These are phyloP conservation scores for Penicillium bovifimosum DNA, from an alignment of 495 filamentous ascomycete genomes.

Conservation along the genomic window DNA sequence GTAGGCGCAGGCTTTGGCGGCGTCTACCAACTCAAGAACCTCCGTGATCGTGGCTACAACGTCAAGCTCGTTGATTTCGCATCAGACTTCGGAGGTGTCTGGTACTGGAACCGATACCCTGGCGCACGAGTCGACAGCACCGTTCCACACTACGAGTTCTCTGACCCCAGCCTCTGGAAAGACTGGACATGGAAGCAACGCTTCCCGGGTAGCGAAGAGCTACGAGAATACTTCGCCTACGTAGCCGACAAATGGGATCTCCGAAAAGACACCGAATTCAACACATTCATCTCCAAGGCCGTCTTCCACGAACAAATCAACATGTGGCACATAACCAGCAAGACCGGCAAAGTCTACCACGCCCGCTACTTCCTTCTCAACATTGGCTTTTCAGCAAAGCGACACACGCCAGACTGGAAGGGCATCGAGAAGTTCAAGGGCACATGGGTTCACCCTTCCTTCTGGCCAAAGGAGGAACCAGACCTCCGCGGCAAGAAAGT, in stretches of 20 bases:
- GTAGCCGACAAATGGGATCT: constrained; percentile 30
- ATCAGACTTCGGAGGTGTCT: constrained; percentile 42
- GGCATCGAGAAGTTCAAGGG: constrained; percentile 36
- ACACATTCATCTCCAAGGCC: constrained; percentile 38
- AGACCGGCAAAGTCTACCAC: constrained; percentile 37
- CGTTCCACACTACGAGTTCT: constrained; percentile 44
- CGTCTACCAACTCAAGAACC: constrained; percentile 27
- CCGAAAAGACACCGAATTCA: constrained; percentile 43
- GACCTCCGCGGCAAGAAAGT: constrained; percentile 35
- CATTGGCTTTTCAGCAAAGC: constrained; percentile 23
- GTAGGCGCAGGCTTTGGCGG: constrained; percentile 36
- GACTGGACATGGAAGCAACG: constrained; percentile 43
- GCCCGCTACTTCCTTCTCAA: constrained; percentile 40
- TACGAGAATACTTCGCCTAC: constrained; percentile 40
- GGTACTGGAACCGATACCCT: constrained; percentile 51
- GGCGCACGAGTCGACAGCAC: constrained; percentile 37
- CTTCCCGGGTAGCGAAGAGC: constrained; percentile 42
- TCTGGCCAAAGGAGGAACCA: constrained; percentile 1
- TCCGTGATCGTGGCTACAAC: constrained; percentile 29
- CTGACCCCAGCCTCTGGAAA: constrained; percentile 42
- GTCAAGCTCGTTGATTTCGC: constrained; percentile 41
- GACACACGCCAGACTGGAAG: constrained; percentile 30
- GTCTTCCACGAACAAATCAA: constrained; percentile 30
- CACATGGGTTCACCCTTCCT: constrained; percentile 13
- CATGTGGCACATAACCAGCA: constrained; percentile 41